These are phyloP conservation scores for Collybiopsis luxurians DNA, from an alignment of 768 basidiomycete species.

Conservation along the genomic window DNA sequence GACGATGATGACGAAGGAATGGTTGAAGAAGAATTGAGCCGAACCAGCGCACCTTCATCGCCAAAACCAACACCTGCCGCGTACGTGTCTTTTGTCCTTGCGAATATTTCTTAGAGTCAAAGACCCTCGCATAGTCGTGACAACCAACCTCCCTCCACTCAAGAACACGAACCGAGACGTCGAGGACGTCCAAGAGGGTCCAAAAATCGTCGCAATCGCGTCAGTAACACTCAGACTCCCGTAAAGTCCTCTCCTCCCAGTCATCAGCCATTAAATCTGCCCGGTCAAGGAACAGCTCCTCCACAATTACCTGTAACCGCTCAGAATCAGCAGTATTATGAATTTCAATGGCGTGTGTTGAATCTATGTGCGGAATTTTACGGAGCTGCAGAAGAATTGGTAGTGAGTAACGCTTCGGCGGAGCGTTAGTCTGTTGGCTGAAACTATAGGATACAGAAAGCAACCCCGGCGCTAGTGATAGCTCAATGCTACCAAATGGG, in stretches of 20 bases:
- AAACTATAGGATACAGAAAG: slow-evolving; percentile 37
- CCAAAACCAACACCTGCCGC: slow-evolving; percentile 25
- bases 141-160: slow-evolving; percentile 6
- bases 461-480: slow-evolving; percentile 66
- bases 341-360: slow-evolving; percentile 83
- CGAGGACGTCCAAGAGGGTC: slow-evolving; percentile 79
- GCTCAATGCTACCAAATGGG: slow-evolving; percentile 82
- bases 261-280: background rate
- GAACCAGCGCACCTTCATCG: slow-evolving; percentile 34
- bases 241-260: background rate
- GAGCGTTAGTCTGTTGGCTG: slow-evolving; percentile 8
- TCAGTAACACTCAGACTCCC: slow-evolving; percentile 21
- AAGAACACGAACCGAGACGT: slow-evolving; percentile 53
- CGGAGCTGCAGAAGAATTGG: slow-evolving; percentile 79
- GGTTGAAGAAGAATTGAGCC: slow-evolving; percentile 64
- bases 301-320: slow-evolving; percentile 41
- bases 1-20: slow-evolving; percentile 77
- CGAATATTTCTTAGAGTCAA: too few relatives aligned
- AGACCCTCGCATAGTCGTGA: too few relatives aligned
- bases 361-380: slow-evolving; percentile 86
- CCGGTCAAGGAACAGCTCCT: slow-evolving; percentile 9
- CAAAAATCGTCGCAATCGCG: slow-evolving; percentile 60
- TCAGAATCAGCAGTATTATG: slow-evolving; percentile 77
- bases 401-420: slow-evolving; percentile 48
- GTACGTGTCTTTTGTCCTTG: slow-evolving; percentile 3